phyloP scores from a whole-genome alignment of 106 monocot genomes.

The Narthecium ossifragum region DNA sequence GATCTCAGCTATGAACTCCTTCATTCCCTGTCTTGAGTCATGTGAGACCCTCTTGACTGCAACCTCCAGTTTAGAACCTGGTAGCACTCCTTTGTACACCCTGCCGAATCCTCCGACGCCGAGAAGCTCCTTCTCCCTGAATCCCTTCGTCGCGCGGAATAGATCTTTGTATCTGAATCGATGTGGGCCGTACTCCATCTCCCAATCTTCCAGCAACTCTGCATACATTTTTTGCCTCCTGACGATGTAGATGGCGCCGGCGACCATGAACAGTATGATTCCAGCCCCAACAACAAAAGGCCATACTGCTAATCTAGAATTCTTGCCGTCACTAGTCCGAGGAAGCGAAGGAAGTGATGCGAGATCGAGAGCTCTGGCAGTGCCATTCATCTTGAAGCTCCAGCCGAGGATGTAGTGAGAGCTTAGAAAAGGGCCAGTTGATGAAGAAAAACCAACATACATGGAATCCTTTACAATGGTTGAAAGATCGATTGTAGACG shows the following conservation, averaged over 20 bases:
- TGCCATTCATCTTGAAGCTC: slow-evolving; percentile 15
- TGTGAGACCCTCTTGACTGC: not conserved
- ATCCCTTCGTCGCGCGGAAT: not conserved
- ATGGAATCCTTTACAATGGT: slow-evolving; percentile 8
- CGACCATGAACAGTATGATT: not conserved
- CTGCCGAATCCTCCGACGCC: not conserved
- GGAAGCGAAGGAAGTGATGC: not conserved
- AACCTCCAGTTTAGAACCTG: not conserved
- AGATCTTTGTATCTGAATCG: not conserved
- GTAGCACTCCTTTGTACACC: not conserved
- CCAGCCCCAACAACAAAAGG: not conserved
- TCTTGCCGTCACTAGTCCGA: not conserved
- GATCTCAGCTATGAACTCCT: not conserved
- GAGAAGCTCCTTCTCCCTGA: not conserved
- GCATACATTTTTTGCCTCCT: not conserved
- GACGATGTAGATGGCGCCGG: not conserved
- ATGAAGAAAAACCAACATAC: slow-evolving; percentile 21
- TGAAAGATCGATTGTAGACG: slow-evolving; percentile 5
- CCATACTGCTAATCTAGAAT: not conserved
- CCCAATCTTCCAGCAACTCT: slow-evolving; percentile 11
- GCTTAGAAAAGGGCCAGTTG: not conserved
- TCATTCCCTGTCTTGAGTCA: not conserved
- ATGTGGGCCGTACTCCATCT: not conserved
- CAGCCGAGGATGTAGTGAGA: slow-evolving; percentile 16
- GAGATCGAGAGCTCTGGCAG: not conserved